Evolutionary conservation across 768 basidiomycete species (phyloP), one percentile per base, ranked within the genome.

Genomic region (Cystofilobasidium bisporidii): DNA sequence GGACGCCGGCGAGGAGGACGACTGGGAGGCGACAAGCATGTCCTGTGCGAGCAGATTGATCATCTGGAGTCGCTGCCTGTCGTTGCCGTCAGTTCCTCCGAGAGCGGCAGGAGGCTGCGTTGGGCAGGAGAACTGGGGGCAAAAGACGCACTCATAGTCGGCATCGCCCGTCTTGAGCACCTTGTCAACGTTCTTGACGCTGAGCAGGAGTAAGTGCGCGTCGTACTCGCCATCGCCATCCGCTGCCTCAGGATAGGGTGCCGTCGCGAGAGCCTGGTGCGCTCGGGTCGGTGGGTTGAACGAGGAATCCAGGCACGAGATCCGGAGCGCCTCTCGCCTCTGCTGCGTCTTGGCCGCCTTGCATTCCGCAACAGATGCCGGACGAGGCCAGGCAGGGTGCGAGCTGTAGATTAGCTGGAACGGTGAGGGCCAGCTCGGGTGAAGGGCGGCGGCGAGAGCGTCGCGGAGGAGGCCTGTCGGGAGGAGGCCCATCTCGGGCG

Each of bases 111-210:
- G 47, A 40, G 32, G 33, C 22, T 26, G 33, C 33, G n/a, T 24
- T 4, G 18, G 12, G 2, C 18, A 24, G 12, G 38, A 58, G 9
- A 26, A 10, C 26, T n/a, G 12, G 38, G 20, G 10, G 61, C 24
- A n/a, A 26, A 45, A 9, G 17, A 47, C 68, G 59, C 59, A 69
- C 68, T 69, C 63, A 22, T 55, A 69, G 17, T n/a, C 30, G 17
- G 68, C 68, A 33, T 69, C 68, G n/a, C 63, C 58, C 17, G 30
- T 41, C 40, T 43, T 22, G 10, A 69, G 40, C 36, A n/a, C 26
- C 63, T 69, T 69, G 30, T 69, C 68, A 14, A 69, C 68, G 26
- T 69, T 69, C 63, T 61, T 69, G n/a, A 61, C 68, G 15, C 55
- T 58, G 20, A 69, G 47, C 28, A 69, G 36, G 32, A 69, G 32